Conservation (phyloP, 2,329 filamentous ascomycete genomes). For the Teratosphaeriaceae sp. region DNA sequence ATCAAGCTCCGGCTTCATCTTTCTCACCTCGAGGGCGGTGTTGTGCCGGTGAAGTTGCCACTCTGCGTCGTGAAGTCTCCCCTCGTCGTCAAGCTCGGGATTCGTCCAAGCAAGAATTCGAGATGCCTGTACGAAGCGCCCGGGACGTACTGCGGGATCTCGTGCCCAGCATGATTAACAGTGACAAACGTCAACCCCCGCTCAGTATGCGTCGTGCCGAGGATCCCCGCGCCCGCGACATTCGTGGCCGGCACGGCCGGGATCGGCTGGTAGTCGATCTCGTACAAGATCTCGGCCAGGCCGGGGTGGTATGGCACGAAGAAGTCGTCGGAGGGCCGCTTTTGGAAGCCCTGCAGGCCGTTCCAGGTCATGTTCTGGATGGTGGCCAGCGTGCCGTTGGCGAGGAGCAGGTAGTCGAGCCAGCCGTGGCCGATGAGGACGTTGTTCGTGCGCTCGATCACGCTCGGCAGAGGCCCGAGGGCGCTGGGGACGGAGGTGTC, state of each 20-base stretch:
- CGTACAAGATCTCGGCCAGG: constrained; percentile 11
- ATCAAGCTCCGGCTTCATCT: neutral
- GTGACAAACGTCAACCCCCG: constrained; percentile 16
- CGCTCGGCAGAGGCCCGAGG: constrained; percentile 16
- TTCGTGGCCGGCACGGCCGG: constrained; percentile 1
- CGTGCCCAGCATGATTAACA: constrained; percentile 23
- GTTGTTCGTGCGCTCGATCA: constrained; percentile 28
- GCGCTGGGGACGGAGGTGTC: constrained; percentile 16
- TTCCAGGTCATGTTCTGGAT: constrained; percentile 29
- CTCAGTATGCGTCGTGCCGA: constrained; percentile 21
- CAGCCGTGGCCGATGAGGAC: constrained; percentile 26
- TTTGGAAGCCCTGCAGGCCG: constrained; percentile 23
- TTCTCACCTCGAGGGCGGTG: constrained; percentile 7
- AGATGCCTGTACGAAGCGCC: constrained; percentile 37
- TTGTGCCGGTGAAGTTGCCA: constrained; percentile 17
- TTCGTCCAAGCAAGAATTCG: constrained; percentile 37
- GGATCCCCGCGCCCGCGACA: constrained; percentile 18
- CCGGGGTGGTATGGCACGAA: constrained; percentile 18
- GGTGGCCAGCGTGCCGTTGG: constrained; percentile 23
- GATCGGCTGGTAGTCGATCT: constrained; percentile 13
- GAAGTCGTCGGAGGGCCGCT: constrained; percentile 16
- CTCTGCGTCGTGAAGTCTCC: constrained; percentile 17
- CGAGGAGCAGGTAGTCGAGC: constrained; percentile 22
- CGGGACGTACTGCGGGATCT: constrained; percentile 33
- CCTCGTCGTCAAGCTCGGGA: constrained; percentile 26